A percentile compares a stretch with the other conserved stretches of the same genome.
Conservation (phyloP, 2,329 filamentous ascomycete genomes). For the Aspergillus carbonarius region DNA sequence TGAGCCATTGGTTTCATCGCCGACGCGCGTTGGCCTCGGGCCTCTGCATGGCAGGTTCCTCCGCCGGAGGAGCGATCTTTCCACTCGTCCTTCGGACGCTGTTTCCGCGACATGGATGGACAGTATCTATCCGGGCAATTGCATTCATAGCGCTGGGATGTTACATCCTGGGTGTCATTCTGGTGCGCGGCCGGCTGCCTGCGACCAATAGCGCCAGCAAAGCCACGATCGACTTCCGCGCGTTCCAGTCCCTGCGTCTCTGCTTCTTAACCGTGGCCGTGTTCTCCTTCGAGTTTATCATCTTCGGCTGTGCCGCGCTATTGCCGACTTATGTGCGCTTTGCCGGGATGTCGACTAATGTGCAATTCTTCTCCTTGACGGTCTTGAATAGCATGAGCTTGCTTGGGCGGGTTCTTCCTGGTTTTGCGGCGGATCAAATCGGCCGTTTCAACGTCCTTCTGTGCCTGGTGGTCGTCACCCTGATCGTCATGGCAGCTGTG, state of each 20-base stretch:
- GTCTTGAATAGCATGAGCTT: conserved; percentile 46
- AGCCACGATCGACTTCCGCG: conserved; percentile 40
- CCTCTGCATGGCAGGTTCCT: conserved; percentile 42
- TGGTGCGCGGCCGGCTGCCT: conserved; percentile 38
- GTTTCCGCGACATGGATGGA: conserved; percentile 36
- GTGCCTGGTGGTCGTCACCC: conserved; percentile 34
- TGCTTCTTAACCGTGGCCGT: conserved; percentile 44
- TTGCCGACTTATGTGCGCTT: conserved; percentile 47
- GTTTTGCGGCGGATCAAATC: conserved; percentile 44
- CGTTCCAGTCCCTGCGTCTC: conserved; percentile 45
- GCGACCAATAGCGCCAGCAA: conserved; percentile 21
- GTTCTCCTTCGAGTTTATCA: conserved; percentile 50
- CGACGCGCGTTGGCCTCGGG: conserved; percentile 40
- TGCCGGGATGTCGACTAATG: conserved; percentile 39
- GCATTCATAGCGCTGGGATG: conserved; percentile 39
- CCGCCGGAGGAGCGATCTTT: conserved; percentile 38
- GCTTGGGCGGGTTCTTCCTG: conserved; percentile 47
- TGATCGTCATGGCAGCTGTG: conserved; percentile 44
- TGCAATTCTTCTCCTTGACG: conserved; percentile 47
- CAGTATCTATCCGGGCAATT: conserved; percentile 37
- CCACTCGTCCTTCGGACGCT: conserved; percentile 35
- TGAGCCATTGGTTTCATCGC: conserved; percentile 44
- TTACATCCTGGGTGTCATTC: conserved; percentile 29
- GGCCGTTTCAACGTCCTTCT: conserved; percentile 50
- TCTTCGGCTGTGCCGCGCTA: conserved; percentile 50